A percentile compares a stretch with the other conserved stretches of the same genome.
Conservation (phyloP, 2,329 filamentous ascomycete species). For the Penicillium brasilianum region DNA sequence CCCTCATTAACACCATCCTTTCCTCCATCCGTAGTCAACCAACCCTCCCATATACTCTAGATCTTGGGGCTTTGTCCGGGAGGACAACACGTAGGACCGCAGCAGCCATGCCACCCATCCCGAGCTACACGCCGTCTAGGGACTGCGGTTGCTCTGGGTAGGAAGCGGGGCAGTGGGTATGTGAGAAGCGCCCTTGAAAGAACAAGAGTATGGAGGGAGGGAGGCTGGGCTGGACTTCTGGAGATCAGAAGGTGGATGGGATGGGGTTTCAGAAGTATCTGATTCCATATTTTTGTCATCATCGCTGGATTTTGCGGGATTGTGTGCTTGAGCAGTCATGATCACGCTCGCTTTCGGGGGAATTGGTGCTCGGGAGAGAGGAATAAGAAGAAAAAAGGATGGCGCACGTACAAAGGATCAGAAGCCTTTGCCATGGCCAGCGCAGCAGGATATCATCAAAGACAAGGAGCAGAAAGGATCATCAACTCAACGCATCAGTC, state of each 20-base stretch:
- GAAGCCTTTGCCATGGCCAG: neutral
- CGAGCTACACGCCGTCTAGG: slow-evolving; percentile 27
- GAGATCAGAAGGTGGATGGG: neutral
- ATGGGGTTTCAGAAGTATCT: slow-evolving; percentile 50
- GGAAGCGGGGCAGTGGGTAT: slow-evolving; percentile 3
- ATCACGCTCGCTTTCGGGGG: neutral
- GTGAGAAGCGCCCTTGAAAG: neutral
- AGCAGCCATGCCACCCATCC: neutral
- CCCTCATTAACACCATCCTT: slow-evolving; percentile 30
- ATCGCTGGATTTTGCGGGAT: slow-evolving; percentile 34
- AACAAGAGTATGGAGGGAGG: neutral
- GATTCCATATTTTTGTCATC: slow-evolving; percentile 47
- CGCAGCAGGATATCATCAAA: neutral
- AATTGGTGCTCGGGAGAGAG: slow-evolving; percentile 2
- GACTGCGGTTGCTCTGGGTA: slow-evolving; percentile 32
- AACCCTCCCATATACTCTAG: neutral
- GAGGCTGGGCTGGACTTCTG: slow-evolving; percentile 5
- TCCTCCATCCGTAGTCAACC: neutral
- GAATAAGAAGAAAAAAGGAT: neutral
- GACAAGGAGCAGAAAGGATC: neutral
- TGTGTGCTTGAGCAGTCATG: neutral
- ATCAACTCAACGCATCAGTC: slow-evolving; percentile 58
- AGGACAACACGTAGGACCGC: neutral
- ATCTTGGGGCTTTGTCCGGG: neutral
- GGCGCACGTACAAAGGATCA: neutral